A percentile compares a stretch with the other conserved stretches of the same genome.
Evolutionary conservation across 2,329 filamentous ascomycete genomes (phyloP).

Genomic region (Colletotrichum falcatum): DNA sequence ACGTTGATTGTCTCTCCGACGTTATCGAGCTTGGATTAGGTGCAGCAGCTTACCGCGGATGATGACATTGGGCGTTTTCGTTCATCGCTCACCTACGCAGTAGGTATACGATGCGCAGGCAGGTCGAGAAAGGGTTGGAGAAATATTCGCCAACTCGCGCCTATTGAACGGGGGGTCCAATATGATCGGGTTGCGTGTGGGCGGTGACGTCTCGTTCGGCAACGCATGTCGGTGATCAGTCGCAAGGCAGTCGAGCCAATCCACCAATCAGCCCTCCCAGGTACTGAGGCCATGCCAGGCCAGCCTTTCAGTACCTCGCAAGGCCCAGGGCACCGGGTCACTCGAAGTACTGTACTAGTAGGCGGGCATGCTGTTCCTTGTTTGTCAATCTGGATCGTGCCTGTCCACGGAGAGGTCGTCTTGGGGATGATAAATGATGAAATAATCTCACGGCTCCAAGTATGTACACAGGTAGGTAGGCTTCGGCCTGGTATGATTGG

Average conservation of each 20-base stretch:
- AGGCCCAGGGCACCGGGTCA: slow-evolving; percentile 8
- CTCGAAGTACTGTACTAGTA: no score
- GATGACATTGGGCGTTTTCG: slow-evolving; percentile 1
- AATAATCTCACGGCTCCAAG: slow-evolving; percentile 12
- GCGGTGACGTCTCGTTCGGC: slow-evolving; percentile 28
- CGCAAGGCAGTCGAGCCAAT: slow-evolving; percentile 18
- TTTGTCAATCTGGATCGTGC: slow-evolving; percentile 33
- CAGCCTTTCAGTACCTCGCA: slow-evolving; percentile 11
- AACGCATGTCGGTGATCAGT: slow-evolving; percentile 25
- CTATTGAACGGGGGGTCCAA: slow-evolving; percentile 1
- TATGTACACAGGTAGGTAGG: slow-evolving; percentile 4
- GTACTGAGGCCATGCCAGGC: not conserved
- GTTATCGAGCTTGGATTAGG: slow-evolving; percentile 6
- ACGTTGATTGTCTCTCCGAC: slow-evolving; percentile 21
- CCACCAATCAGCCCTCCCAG: slow-evolving; percentile 15
- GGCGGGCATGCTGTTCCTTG: slow-evolving; percentile 18
- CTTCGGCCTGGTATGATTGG: not conserved
- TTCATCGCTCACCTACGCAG: not conserved
- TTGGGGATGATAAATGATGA: slow-evolving; percentile 35
- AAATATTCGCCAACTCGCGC: not conserved
- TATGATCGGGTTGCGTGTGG: slow-evolving; percentile 24
- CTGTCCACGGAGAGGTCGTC: slow-evolving; percentile 7
- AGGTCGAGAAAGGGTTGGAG: not conserved
- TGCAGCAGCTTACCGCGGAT: slow-evolving; percentile 3
- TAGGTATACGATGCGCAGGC: not conserved